Evolutionary conservation across 352 stramenopile genomes (phyloP).

Genomic region (Phytophthora megakarya): DNA sequence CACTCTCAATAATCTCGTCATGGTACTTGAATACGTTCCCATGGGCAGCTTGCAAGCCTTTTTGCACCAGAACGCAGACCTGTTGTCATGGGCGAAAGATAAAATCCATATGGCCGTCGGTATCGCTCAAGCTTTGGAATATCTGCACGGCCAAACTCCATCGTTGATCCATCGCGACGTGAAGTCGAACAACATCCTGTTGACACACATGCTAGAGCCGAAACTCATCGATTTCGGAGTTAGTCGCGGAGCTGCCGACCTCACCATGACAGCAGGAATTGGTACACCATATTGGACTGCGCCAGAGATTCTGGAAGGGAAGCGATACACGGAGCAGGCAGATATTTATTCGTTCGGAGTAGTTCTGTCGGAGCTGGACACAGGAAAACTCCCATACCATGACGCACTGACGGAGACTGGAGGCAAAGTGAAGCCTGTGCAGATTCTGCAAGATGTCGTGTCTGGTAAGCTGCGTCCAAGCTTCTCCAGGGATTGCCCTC

Average conservation of each 20-base stretch:
- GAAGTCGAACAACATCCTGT: slow-evolving; percentile 67
- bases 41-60: slow-evolving; percentile 30
- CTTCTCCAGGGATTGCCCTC: slow-evolving; percentile 48
- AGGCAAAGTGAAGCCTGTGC: slow-evolving; percentile 36
- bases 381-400: slow-evolving; percentile 38
- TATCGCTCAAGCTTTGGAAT: slow-evolving; percentile 38
- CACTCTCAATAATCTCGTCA: slow-evolving; percentile 36
- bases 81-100: slow-evolving; percentile 39
- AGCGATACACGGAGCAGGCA: slow-evolving; percentile 56
- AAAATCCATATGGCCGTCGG: slow-evolving; percentile 55
- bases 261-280: slow-evolving; percentile 63
- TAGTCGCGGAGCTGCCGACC: slow-evolving; percentile 27
- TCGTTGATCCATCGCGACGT: slow-evolving; percentile 42
- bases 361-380: slow-evolving; percentile 55
- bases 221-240: slow-evolving; percentile 88
- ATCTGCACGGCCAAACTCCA: slow-evolving; percentile 33
- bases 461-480: slow-evolving; percentile 43
- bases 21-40: slow-evolving; percentile 43
- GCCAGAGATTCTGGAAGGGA: slow-evolving; percentile 67
- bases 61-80: slow-evolving; percentile 26
- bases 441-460: slow-evolving; percentile 55
- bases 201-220: slow-evolving; percentile 67
- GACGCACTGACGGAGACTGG: slow-evolving; percentile 27
- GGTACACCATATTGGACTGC: slow-evolving; percentile 86
- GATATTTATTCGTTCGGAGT: slow-evolving; percentile 80